Base-by-base conservation (phyloP, 2,329 filamentous ascomycete genomes). In the Aspergillus sp. region DNA sequence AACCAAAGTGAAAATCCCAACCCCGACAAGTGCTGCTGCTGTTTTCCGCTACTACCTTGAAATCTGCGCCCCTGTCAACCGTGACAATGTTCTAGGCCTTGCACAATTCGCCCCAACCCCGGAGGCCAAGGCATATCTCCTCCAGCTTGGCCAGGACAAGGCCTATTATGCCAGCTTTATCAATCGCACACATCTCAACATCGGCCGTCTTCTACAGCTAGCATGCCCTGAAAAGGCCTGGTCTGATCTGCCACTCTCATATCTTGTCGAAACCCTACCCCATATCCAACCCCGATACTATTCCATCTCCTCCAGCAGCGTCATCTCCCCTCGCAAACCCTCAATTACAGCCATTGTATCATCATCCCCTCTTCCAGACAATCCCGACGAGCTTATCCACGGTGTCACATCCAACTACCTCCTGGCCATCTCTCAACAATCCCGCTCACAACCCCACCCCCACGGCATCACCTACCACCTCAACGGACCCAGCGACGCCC, bases 371-470 rank as follows among this genome's bases (percentile, higher is more conserved):
- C 78, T 93, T 46, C 81, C 86, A 7, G 85, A 85, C 38, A 83
- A 88, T 38, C 36, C 49, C n/a, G 73, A 78, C 27, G 82, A 83
- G 53, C 61, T 91, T 41, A 85, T 96, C 70, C 88, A 88, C 60
- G 91, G 91, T 59, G 88, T 96, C 40, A 86, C 90, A 10, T 95
- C 91, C 46, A 96, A 96, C 72, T 96, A 96, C 60, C 81, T 97
- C 27, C 72, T 95, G 43, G 89, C 90, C 19, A 46, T 59, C n/a
- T 53, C 54, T 7, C 50, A 51, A 36, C 44, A 52, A 36, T 85
- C 83, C 46, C 85, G 90, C 39, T 77, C 84, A 6, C 75, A 84
- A 56, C 85, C 88, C 26, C 83, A 86, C 60, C 82, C 86, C 12
- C 86, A 90, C 54, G 87, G 88, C 40, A 73, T 89, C 43, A 86